These are phyloP conservation scores for Akanthomyces uredinophilus DNA, from an alignment of 2,329 filamentous ascomycete species.

Conservation along the genomic window DNA sequence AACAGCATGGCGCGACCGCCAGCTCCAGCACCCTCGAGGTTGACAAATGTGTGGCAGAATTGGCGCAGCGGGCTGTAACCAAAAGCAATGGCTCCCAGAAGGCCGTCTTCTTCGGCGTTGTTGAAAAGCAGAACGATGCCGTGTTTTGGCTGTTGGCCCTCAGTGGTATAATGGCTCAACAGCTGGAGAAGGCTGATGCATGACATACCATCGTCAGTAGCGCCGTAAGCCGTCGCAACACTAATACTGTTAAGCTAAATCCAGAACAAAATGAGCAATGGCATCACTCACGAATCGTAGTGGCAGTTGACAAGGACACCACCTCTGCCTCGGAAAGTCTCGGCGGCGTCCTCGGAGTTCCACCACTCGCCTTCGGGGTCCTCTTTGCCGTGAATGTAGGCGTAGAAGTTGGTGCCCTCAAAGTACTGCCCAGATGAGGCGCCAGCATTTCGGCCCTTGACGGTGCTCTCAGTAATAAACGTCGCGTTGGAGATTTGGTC, in stretches of 20 bases:
- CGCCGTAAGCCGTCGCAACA: slow-evolving; percentile 86
- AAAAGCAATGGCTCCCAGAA: slow-evolving; percentile 83
- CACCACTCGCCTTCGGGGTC: slow-evolving; percentile 73
- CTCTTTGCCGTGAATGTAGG: slow-evolving; percentile 80
- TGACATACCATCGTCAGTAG: slow-evolving; percentile 89
- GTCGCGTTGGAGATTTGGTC: slow-evolving; percentile 77
- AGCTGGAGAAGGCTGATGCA: slow-evolving; percentile 83
- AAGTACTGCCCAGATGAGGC: slow-evolving; percentile 64
- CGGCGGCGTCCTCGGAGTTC: slow-evolving; percentile 40
- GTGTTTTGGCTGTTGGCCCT: slow-evolving; percentile 66
- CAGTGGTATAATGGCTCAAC: slow-evolving; percentile 75
- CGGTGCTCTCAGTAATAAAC: slow-evolving; percentile 33
- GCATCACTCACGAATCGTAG: slow-evolving; percentile 61
- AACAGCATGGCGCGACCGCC: slow-evolving; percentile 86
- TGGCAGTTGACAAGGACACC: slow-evolving; percentile 93
- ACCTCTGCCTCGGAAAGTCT: slow-evolving; percentile 53
- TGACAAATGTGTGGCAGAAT: slow-evolving; percentile 83
- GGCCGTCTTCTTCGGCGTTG: slow-evolving; percentile 90
- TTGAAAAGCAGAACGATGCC: slow-evolving; percentile 85
- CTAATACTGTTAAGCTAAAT: slow-evolving; percentile 35
- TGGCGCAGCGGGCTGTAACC: slow-evolving; percentile 74
- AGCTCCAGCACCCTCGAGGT: slow-evolving; percentile 90
- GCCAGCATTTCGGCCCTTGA: slow-evolving; percentile 19
- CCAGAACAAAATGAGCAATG: neutral
- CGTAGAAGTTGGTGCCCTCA: slow-evolving; percentile 85